Evolutionary conservation across 2,329 filamentous ascomycete genomes (phyloP), one percentile per base, ranked within the genome.

Genomic region (Ascochyta lentis): DNA sequence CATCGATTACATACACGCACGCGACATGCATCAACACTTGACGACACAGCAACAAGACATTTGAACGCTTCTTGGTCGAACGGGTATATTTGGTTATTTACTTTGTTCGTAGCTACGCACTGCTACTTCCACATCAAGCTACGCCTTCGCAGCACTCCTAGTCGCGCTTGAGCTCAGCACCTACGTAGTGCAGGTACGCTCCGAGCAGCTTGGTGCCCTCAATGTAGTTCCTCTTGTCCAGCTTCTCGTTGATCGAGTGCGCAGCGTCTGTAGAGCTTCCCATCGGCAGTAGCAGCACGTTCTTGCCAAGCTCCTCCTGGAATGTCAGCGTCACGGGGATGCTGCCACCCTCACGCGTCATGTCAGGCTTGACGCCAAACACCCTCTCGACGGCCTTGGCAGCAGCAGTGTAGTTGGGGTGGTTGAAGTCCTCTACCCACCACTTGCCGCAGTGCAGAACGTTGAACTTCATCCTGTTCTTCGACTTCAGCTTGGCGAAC

Each of bases 371-470:
- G 50, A 96, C 89, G 49, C 91, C 91, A 86, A 92, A 99, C 34
- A 99, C 95, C 63, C 92, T 87, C 82, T 98, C 89, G 31, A 95
- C 92, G n/a, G 95, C 95, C 84, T 96, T 98, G 72, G 89, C 87
- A 13, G 95, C 95, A 24, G 94, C 94, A 27, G 87, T 86, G 80
- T 98, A 99, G 84, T 99, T 99, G 92, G 95, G 98, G 84, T 99
- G 94, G 80, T 96, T 95, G 27, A 95, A 94, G 73, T 90, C 93
- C 42, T 96, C 92, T 43, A 96, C 92, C 95, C 95, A 99, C 95
- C 95, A 99, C 80, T 97, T 97, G 67, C 95, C 95, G 56, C 88
- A 89, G 81, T 99, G 95, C 78, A 94, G 88, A 55, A 93, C 83
- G 73, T 83, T 87, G 49, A 92, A 88, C 69, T 91, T 90, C 72